Evolutionary conservation across 1,284 basidiomycete genomes (phyloP).

Genomic region (Cutaneotrichosporon sp.): DNA sequence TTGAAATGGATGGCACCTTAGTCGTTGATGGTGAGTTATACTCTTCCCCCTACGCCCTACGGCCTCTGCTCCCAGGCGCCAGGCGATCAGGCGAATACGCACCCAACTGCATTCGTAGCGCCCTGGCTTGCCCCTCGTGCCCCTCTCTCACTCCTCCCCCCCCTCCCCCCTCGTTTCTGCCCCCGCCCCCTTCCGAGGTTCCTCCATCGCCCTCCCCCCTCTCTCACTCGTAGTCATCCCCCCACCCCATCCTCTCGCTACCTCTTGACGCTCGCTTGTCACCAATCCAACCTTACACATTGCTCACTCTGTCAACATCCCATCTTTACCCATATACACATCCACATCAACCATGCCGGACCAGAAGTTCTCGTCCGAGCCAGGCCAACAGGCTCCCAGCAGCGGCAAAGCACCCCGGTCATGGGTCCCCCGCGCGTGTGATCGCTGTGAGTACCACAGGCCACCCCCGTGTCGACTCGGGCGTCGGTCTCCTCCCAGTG

Average conservation of each 20-base stretch:
- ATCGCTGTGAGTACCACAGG: slow-evolving; percentile 36
- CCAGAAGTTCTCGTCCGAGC: slow-evolving; percentile 11
- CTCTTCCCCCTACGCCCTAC: no score
- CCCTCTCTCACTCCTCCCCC: no score
- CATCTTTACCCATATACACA: no score
- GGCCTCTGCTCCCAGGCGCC: no score
- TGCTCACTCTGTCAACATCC: slow-evolving; percentile 1
- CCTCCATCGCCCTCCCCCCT: not conserved
- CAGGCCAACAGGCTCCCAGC: slow-evolving; percentile 21
- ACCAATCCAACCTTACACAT: not conserved
- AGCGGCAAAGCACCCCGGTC: slow-evolving; percentile 29
- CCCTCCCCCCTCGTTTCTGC: not conserved
- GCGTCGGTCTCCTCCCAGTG: not conserved
- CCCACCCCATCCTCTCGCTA: not conserved
- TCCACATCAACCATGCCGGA: slow-evolving; percentile 10
- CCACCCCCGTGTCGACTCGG: no score
- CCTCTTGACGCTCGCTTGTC: not conserved
- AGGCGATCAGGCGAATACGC: no score
- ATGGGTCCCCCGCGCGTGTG: slow-evolving; percentile 36
- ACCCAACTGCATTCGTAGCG: no score
- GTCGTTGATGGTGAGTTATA: not conserved
- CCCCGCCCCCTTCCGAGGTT: not conserved
- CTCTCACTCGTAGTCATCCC: not conserved
- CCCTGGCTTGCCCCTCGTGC: no score
- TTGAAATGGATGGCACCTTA: not conserved